Evolutionary conservation across 352 stramenopile species (phyloP).

Genomic region (Phytophthora boehmeriae): DNA sequence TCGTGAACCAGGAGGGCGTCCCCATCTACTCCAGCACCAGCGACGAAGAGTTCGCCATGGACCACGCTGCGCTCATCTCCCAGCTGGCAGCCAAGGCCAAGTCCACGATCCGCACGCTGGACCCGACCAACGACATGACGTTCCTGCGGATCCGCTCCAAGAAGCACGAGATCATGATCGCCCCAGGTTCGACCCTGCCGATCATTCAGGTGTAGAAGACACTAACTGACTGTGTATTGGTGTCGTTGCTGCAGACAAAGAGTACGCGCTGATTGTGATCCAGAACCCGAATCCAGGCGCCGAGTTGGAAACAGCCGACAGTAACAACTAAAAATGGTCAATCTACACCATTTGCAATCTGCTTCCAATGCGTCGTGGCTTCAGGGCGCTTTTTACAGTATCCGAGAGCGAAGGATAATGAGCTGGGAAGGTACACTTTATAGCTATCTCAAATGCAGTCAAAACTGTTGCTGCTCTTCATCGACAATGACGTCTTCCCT

Average conservation of each 20-base stretch:
- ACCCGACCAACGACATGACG: constrained; percentile 93
- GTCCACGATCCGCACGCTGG: constrained; percentile 90
- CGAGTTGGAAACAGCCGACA: constrained; percentile 40
- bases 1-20: constrained; percentile 93
- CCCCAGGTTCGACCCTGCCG: constrained; percentile 47
- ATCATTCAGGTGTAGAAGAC: no score
- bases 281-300: constrained; percentile 86
- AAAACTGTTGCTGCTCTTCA: no score
- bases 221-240: background rate
- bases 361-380: background rate
- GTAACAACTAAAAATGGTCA: constrained; percentile 18
- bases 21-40: constrained; percentile 93
- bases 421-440: no score
- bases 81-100: constrained; percentile 92
- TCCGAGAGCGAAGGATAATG: no score
- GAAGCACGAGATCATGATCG: constrained; percentile 95
- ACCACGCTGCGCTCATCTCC: constrained; percentile 88
- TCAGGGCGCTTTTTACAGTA: no score
- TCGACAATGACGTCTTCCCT: no score
- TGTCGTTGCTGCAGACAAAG: constrained; percentile 69
- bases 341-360: background rate
- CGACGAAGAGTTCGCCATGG: constrained; percentile 87
- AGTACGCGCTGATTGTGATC: constrained; percentile 94
- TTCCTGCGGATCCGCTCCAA: constrained; percentile 94
- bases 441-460: no score